Percentiles rank a stretch among this genome's conserved stretches.
phyloP scores from a whole-genome alignment of 805 yeast genomes.

The Candida wancherniae region DNA sequence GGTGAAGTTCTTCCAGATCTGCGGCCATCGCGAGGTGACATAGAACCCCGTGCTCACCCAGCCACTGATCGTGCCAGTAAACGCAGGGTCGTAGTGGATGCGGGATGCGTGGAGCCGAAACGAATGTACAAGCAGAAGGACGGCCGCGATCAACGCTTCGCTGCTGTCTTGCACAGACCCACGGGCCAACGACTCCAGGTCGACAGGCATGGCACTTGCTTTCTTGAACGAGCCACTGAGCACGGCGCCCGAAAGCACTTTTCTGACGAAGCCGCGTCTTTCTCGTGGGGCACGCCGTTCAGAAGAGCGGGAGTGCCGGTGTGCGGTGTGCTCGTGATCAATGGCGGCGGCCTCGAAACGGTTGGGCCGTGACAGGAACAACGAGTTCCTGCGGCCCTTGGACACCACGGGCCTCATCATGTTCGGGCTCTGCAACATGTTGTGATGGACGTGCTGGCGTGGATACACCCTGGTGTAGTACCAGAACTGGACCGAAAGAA shows the following conservation, averaged over 20 bases:
- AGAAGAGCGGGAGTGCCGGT: slow-evolving; percentile 9
- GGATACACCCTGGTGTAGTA: slow-evolving; percentile 18
- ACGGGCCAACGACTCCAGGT: neutral
- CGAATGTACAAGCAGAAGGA: neutral
- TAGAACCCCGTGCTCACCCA: slow-evolving; percentile 32
- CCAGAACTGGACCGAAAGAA: slow-evolving; percentile 17
- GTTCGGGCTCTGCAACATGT: slow-evolving; percentile 34
- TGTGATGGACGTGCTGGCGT: slow-evolving; percentile 35
- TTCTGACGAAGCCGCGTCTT: slow-evolving; percentile 9
- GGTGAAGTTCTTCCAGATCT: slow-evolving; percentile 28
- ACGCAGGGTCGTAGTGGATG: slow-evolving; percentile 5
- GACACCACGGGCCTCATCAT: slow-evolving; percentile 23
- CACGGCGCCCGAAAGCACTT: slow-evolving; percentile 12
- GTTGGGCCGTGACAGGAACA: slow-evolving; percentile 16
- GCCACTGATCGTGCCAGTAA: slow-evolving; percentile 27
- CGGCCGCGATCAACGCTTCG: neutral
- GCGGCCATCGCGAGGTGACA: slow-evolving; percentile 32
- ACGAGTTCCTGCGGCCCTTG: slow-evolving; percentile 6
- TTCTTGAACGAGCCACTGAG: slow-evolving; percentile 12
- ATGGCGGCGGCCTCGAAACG: slow-evolving; percentile 18
- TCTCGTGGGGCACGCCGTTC: slow-evolving; percentile 4
- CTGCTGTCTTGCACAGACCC: too few species aligned
- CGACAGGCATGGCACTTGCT: slow-evolving; percentile 10
- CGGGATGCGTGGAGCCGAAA: neutral
- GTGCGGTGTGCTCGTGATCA: slow-evolving; percentile 1